Conservation (phyloP, 2,329 filamentous ascomycete genomes). For the Ophiocordyceps polyrhachis-furcata region DNA sequence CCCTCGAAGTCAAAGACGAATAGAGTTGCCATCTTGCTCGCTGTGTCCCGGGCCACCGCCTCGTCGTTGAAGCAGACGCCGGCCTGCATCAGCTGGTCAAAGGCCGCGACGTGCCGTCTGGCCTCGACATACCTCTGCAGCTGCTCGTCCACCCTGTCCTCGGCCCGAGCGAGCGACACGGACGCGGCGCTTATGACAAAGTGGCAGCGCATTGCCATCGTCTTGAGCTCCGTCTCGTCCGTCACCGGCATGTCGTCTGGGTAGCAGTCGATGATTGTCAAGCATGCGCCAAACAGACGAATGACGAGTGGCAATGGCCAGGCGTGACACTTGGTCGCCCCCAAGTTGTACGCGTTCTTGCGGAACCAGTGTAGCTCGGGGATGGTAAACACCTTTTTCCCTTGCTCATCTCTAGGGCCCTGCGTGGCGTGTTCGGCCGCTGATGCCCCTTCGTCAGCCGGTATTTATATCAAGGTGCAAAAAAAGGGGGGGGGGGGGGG, state of each 20-base stretch:
- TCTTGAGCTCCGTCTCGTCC: slow-evolving; percentile 26
- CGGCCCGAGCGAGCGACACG: slow-evolving; percentile 30
- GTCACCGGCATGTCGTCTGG: slow-evolving; percentile 24
- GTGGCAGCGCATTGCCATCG: slow-evolving; percentile 49
- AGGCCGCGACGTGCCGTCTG: slow-evolving; percentile 40
- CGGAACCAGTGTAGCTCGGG: slow-evolving; percentile 70
- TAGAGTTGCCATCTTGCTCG: slow-evolving; percentile 44
- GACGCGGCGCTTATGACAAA: slow-evolving; percentile 42
- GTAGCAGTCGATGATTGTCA: slow-evolving; percentile 31
- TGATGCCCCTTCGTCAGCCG: slow-evolving; percentile 3
- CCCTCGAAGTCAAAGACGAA: slow-evolving; percentile 68
- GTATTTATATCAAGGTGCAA: neutral
- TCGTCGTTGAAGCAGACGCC: slow-evolving; percentile 21
- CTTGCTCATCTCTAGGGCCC: slow-evolving; percentile 18
- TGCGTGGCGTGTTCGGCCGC: slow-evolving; percentile 12
- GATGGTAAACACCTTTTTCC: slow-evolving; percentile 33
- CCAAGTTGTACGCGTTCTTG: slow-evolving; percentile 63
- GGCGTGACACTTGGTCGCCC: slow-evolving; percentile 36
- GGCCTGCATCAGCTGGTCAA: slow-evolving; percentile 27
- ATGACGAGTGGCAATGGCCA: slow-evolving; percentile 36
- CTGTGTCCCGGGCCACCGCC: slow-evolving; percentile 30
- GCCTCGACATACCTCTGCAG: slow-evolving; percentile 43
- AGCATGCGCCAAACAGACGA: slow-evolving; percentile 35
- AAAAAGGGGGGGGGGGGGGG: neutral
- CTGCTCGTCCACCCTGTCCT: slow-evolving; percentile 29